These are phyloP conservation scores for Diophrys appendiculata DNA, from an alignment of 73 alveolate genomes.

Conservation along the genomic window DNA sequence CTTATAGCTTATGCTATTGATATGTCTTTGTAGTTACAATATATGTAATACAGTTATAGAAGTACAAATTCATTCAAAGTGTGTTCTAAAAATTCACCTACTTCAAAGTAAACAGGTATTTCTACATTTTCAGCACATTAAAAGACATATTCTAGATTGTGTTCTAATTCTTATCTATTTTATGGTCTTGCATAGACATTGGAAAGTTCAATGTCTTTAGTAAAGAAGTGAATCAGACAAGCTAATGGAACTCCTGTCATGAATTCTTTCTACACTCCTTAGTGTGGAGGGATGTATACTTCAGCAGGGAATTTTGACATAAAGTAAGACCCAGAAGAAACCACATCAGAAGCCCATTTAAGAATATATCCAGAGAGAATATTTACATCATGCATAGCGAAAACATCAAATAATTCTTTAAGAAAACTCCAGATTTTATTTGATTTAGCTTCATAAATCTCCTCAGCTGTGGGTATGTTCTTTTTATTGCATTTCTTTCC, in stretches of 20 bases:
- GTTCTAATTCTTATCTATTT: constrained; percentile 1
- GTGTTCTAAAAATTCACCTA: neutral
- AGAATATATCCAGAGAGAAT: neutral
- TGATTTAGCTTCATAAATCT: neutral
- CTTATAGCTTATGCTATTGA: too few species aligned
- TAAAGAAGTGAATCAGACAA: neutral
- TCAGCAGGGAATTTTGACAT: neutral
- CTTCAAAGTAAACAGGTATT: neutral
- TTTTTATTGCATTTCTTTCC: neutral
- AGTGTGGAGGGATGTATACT: constrained; percentile 5
- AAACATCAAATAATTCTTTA: neutral
- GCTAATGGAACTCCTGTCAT: neutral
- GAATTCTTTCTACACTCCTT: neutral
- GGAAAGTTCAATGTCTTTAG: neutral
- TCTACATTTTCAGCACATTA: neutral
- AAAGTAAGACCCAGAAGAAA: neutral
- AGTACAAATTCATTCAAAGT: neutral
- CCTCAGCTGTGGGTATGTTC: neutral
- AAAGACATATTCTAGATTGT: neutral
- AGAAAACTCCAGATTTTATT: neutral
- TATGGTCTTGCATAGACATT: neutral
- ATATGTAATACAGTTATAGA: neutral
- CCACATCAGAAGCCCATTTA: neutral
- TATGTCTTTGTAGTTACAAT: neutral
- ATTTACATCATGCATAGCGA: constrained; percentile 1